Evolutionary conservation across 495 filamentous ascomycete genomes (phyloP).

Genomic region (Trichoderma reesei): DNA sequence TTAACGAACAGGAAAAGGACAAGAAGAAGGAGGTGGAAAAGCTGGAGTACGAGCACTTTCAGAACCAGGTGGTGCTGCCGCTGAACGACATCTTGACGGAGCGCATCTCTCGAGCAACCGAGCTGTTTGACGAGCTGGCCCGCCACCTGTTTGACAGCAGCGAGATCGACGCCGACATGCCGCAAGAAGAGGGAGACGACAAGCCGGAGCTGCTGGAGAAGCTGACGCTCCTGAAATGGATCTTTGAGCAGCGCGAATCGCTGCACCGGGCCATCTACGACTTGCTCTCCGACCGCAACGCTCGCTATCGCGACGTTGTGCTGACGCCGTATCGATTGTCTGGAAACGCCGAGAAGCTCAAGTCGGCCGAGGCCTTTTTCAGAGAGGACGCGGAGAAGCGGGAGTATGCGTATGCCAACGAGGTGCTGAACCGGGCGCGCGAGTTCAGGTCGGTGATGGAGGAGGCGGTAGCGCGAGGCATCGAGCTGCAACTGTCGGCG

Average conservation of each 20-base stretch:
- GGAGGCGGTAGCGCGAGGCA: slow-evolving; percentile 73
- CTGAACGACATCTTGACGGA: slow-evolving; percentile 62
- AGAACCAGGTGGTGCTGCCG: slow-evolving; percentile 63
- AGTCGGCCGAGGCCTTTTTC: slow-evolving; percentile 73
- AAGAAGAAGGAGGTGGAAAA: slow-evolving; percentile 54
- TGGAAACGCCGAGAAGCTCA: slow-evolving; percentile 60
- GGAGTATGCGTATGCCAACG: slow-evolving; percentile 51
- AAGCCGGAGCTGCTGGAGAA: slow-evolving; percentile 91
- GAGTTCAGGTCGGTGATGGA: slow-evolving; percentile 77
- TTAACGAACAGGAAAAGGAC: slow-evolving; percentile 52
- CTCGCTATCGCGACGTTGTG: slow-evolving; percentile 73
- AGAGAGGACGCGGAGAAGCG: slow-evolving; percentile 62
- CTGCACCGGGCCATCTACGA: slow-evolving; percentile 79
- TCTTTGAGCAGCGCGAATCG: slow-evolving; percentile 85
- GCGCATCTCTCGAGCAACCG: slow-evolving; percentile 51
- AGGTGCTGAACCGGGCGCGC: slow-evolving; percentile 58
- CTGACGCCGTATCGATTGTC: slow-evolving; percentile 67
- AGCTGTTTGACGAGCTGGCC: slow-evolving; percentile 61
- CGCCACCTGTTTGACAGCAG: slow-evolving; percentile 64
- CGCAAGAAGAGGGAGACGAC: slow-evolving; percentile 91
- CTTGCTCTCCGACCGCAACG: slow-evolving; percentile 70
- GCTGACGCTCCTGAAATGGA: slow-evolving; percentile 90
- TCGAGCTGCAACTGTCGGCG: slow-evolving; percentile 80
- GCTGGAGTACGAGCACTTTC: slow-evolving; percentile 66
- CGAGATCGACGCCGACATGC: slow-evolving; percentile 61